Conservation (phyloP, 225 moss, liverwort and hornwort species). For the Asterella californica region DNA sequence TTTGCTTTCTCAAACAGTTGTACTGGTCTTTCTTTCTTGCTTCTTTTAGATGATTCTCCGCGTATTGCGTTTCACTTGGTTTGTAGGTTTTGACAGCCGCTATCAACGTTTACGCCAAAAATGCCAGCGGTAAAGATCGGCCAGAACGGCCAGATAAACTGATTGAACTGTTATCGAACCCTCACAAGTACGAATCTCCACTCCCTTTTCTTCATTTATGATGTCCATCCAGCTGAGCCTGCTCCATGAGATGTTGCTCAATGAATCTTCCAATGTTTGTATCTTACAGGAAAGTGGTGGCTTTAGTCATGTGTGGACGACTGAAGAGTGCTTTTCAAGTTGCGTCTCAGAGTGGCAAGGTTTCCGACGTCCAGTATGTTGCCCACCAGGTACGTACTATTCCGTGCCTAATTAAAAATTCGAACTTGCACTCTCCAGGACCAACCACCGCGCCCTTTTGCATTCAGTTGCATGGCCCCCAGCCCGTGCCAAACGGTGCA, state of each 20-base stretch:
- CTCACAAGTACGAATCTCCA: conserved; percentile 56
- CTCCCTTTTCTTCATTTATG: neutral
- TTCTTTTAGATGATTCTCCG: neutral
- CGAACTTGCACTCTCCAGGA: neutral
- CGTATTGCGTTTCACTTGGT: neutral
- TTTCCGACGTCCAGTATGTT: conserved; percentile 96
- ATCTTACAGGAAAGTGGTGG: conserved; percentile 80
- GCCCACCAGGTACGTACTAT: conserved; percentile 64
- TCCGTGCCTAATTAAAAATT: neutral
- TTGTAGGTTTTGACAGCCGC: conserved; percentile 91
- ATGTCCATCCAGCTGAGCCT: neutral
- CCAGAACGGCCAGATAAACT: conserved; percentile 86
- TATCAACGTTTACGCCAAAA: conserved; percentile 84
- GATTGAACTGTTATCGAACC: conserved; percentile 83
- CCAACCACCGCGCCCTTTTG: neutral
- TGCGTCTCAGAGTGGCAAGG: conserved; percentile 68
- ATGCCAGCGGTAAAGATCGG: no score
- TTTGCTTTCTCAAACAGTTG: neutral
- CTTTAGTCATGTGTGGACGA: conserved; percentile 89
- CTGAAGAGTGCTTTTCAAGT: conserved; percentile 94
- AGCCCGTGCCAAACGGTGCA: neutral
- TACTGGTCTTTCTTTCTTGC: neutral
- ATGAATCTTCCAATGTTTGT: neutral
- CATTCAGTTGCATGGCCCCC: no score
- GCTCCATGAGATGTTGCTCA: neutral